These are phyloP conservation scores for Dioscorea alata DNA, from an alignment of 106 monocot species.

Conservation along the genomic window DNA sequence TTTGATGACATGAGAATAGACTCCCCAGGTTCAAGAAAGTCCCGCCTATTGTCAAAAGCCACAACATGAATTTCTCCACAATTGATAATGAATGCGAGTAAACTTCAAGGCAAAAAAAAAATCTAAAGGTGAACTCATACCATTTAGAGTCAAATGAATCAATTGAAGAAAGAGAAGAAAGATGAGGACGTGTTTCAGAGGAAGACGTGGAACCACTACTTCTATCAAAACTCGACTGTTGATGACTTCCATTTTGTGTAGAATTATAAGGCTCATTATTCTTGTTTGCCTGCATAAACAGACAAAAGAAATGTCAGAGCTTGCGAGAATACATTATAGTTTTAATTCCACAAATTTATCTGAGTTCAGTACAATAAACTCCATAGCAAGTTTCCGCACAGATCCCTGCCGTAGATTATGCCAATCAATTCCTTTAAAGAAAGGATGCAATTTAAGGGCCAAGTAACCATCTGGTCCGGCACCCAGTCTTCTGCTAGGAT, in stretches of 20 bases:
- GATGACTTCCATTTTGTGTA: slow-evolving; percentile 59
- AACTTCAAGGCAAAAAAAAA: too few species aligned
- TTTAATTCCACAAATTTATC: too few species aligned
- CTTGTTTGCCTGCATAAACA: slow-evolving; percentile 33
- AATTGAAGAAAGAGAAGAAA: slow-evolving; percentile 69
- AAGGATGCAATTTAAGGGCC: slow-evolving; percentile 82
- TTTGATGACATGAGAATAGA: slow-evolving; percentile 71
- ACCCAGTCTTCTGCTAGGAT: slow-evolving; percentile 77
- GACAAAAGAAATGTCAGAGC: neutral
- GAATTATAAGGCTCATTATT: slow-evolving; percentile 54
- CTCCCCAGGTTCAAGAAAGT: slow-evolving; percentile 86
- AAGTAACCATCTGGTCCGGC: slow-evolving; percentile 77
- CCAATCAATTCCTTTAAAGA: slow-evolving; percentile 90
- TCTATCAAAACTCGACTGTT: slow-evolving; percentile 28
- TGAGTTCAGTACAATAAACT: too few species aligned
- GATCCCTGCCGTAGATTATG: slow-evolving; percentile 43
- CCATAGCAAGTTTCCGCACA: too few species aligned
- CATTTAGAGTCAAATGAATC: slow-evolving; percentile 98
- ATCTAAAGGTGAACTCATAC: slow-evolving; percentile 12
- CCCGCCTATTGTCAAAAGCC: slow-evolving; percentile 46
- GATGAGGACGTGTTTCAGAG: slow-evolving; percentile 43
- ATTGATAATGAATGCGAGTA: too few species aligned
- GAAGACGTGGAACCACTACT: slow-evolving; percentile 37
- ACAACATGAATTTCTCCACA: too few species aligned
- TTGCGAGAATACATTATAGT: neutral